These are phyloP conservation scores for Pythium brachiatum DNA, from an alignment of 352 stramenopile species.

Conservation along the genomic window DNA sequence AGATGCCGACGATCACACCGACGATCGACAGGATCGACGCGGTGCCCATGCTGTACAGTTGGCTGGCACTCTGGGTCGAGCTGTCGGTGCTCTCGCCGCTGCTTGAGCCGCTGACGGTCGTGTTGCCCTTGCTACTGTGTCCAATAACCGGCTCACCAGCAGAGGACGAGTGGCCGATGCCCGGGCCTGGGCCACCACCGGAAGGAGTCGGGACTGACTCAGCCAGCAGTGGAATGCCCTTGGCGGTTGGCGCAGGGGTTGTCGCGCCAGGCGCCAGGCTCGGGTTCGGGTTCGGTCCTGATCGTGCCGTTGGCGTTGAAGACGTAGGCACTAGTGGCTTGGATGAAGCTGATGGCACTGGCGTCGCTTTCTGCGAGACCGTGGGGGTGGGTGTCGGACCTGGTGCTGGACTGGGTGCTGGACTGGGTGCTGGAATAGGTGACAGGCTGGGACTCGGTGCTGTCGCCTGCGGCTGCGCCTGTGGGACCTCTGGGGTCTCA, in stretches of 20 bases:
- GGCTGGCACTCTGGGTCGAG: conserved; percentile 42
- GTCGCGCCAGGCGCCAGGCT: neutral
- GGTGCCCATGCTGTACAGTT: conserved; percentile 53
- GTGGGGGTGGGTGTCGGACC: neutral
- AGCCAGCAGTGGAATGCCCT: neutral
- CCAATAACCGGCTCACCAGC: neutral
- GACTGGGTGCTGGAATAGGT: neutral
- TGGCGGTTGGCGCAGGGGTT: neutral
- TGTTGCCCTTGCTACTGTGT: conserved; percentile 1
- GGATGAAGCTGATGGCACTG: neutral
- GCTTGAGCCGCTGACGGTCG: neutral
- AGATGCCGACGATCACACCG: conserved; percentile 62
- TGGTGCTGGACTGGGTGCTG: neutral
- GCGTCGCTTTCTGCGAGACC: neutral
- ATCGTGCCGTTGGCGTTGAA: neutral
- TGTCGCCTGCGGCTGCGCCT: neutral
- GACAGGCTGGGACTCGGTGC: neutral
- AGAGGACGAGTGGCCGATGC: conserved; percentile 7
- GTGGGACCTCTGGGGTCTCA: no score
- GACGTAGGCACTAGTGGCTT: neutral
- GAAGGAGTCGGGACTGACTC: neutral
- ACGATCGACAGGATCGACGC: conserved; percentile 72
- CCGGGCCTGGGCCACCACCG: neutral
- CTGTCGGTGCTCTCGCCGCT: conserved; percentile 26
- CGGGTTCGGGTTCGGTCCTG: neutral